These are phyloP conservation scores for Castanopsis chinensis DNA, from an alignment of 306 rosid genomes.

Conservation along the genomic window DNA sequence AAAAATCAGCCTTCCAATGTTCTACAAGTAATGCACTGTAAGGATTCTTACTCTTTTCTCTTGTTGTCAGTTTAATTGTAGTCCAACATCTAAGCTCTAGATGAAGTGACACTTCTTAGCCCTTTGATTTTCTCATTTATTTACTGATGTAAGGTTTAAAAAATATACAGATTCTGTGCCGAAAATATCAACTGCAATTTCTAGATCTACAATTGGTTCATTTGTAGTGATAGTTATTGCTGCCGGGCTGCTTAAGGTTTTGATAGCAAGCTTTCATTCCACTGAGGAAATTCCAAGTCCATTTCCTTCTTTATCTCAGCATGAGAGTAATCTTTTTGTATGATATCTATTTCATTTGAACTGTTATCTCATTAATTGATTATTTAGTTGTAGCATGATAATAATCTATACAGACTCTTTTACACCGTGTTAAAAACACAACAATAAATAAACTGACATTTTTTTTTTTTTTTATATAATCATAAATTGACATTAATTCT, in stretches of 20 bases:
- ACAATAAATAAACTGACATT: background rate
- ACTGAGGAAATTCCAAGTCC: slow-evolving; percentile 40
- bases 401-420: background rate
- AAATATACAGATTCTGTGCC: slow-evolving; percentile 67
- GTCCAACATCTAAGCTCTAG: background rate
- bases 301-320: slow-evolving; percentile 56
- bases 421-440: background rate
- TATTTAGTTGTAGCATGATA: background rate
- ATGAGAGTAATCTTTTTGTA: slow-evolving; percentile 78
- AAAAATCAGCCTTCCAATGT: slow-evolving; percentile 79
- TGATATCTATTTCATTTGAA: slow-evolving; percentile 28
- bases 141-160: background rate
- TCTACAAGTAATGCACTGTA: slow-evolving; percentile 86
- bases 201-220: slow-evolving; percentile 52
- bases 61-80: slow-evolving; percentile 6
- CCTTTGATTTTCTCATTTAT: background rate
- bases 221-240: slow-evolving; percentile 56
- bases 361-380: background rate
- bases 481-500: background rate
- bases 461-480: too few relatives aligned
- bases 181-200: slow-evolving; percentile 43
- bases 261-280: slow-evolving; percentile 74
- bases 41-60: slow-evolving; percentile 21
- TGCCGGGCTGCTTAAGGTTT: slow-evolving; percentile 73
- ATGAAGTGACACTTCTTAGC: too few relatives aligned